phyloP scores from a whole-genome alignment of 176 grass and related monocot species.

The Cymbopogon citratus region DNA sequence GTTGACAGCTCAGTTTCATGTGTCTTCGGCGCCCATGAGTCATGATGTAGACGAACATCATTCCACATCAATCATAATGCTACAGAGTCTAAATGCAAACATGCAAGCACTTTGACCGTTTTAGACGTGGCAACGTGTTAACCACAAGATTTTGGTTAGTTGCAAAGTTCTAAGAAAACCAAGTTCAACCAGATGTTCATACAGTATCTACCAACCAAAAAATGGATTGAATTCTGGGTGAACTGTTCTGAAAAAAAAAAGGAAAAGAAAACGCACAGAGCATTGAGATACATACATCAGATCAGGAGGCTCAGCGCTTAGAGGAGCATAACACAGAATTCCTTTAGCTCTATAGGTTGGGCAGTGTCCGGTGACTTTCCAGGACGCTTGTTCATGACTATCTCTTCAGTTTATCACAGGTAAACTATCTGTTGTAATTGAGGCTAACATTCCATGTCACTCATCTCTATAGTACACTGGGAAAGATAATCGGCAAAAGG shows the following conservation, averaged over 20 bases:
- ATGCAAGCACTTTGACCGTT: background rate
- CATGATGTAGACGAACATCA: background rate
- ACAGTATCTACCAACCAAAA: conserved; percentile 22
- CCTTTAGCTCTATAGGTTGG: conserved; percentile 11
- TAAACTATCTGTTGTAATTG: conserved; percentile 38
- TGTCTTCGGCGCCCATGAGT: background rate
- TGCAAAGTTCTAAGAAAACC: background rate
- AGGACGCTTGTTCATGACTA: conserved; percentile 17
- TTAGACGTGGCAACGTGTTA: background rate
- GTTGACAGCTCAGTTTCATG: conserved; percentile 22
- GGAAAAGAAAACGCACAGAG: background rate
- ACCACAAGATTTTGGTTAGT: background rate
- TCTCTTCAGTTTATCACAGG: conserved; percentile 9
- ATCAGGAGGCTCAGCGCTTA: conserved; percentile 19
- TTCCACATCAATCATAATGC: background rate
- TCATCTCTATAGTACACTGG: conserved; percentile 6
- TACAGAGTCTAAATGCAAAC: too few species aligned
- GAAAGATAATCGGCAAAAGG: background rate
- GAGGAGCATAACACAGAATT: conserved; percentile 16
- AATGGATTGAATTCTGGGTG: conserved; percentile 30
- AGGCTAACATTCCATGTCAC: background rate
- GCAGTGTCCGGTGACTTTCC: conserved; percentile 21
- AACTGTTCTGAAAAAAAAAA: conserved; percentile 23
- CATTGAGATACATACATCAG: conserved; percentile 19
- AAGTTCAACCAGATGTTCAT: background rate